Percentiles rank a stretch among this genome's conserved stretches.
These are phyloP conservation scores for Globisporangium perplexum DNA, from an alignment of 352 stramenopile species.

Conservation along the genomic window DNA sequence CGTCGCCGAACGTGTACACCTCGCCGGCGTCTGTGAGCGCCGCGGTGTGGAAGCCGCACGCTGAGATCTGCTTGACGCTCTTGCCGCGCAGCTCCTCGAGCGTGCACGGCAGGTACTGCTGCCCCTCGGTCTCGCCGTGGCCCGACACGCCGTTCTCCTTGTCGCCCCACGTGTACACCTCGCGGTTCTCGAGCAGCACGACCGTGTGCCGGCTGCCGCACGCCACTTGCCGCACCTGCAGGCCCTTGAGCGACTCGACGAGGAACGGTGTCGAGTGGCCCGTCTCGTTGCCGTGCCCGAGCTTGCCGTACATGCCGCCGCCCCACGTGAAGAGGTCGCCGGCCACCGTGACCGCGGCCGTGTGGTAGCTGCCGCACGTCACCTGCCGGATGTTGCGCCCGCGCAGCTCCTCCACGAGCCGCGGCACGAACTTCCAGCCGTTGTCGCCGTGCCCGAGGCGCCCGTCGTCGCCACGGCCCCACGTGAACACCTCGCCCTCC, in stretches of 20 bases:
- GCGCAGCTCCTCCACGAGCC: slow-evolving; percentile 87
- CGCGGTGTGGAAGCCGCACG: slow-evolving; percentile 84
- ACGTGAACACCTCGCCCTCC: slow-evolving; percentile 87
- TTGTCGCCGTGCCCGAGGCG: slow-evolving; percentile 92
- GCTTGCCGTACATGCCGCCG: slow-evolving; percentile 95
- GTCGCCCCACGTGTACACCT: slow-evolving; percentile 94
- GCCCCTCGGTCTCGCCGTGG: slow-evolving; percentile 92
- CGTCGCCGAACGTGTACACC: slow-evolving; percentile 93
- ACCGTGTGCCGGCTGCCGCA: slow-evolving; percentile 94
- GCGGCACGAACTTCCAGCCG: slow-evolving; percentile 96
- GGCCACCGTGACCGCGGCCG: slow-evolving; percentile 91
- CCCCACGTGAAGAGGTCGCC: slow-evolving; percentile 93
- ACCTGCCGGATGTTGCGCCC: slow-evolving; percentile 91
- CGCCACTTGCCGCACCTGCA: slow-evolving; percentile 89
- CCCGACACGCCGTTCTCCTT: slow-evolving; percentile 95
- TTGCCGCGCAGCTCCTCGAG: slow-evolving; percentile 88
- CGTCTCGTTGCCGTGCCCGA: slow-evolving; percentile 91
- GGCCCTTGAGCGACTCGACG: slow-evolving; percentile 91
- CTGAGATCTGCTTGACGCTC: slow-evolving; percentile 85
- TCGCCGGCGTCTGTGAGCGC: slow-evolving; percentile 81
- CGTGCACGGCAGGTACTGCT: slow-evolving; percentile 92
- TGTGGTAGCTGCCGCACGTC: slow-evolving; percentile 96
- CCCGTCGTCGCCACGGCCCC: slow-evolving; percentile 85
- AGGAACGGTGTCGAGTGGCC: slow-evolving; percentile 91
- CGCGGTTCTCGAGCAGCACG: slow-evolving; percentile 81